A percentile compares a stretch with the other conserved stretches of the same genome.
phyloP scores from a whole-genome alignment of 192 early-diverging fungal species.

The Backusella mclennaniae region DNA sequence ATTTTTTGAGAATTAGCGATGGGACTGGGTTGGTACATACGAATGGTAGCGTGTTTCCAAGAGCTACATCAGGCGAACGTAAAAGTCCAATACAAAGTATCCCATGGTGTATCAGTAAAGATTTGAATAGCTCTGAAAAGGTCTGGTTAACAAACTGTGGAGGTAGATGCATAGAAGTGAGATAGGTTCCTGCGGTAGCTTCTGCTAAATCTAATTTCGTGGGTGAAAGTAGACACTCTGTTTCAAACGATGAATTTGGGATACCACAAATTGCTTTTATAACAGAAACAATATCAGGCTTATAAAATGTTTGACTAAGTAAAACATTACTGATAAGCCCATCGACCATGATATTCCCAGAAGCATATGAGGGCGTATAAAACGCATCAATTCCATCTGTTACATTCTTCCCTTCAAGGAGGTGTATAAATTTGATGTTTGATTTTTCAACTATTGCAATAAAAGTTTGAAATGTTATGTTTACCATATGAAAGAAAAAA shows the following conservation, averaged over 20 bases:
- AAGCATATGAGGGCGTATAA: constrained; percentile 58
- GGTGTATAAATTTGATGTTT: constrained; percentile 56
- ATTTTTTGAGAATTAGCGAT: constrained; percentile 46
- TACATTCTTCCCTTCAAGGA: constrained; percentile 29
- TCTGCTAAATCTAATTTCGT: not conserved
- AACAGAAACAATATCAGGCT: constrained; percentile 53
- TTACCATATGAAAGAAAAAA: not conserved
- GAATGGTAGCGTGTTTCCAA: constrained; percentile 59
- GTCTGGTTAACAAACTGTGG: constrained; percentile 43
- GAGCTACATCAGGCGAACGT: constrained; percentile 34
- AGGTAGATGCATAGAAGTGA: constrained; percentile 45
- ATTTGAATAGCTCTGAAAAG: constrained; percentile 48
- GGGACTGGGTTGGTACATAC: constrained; percentile 66
- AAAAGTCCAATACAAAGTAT: constrained; percentile 55
- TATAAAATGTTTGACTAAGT: constrained; percentile 44
- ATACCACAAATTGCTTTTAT: constrained; percentile 62
- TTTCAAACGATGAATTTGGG: not conserved
- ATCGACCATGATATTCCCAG: constrained; percentile 55
- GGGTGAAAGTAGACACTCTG: not conserved
- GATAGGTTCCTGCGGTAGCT: constrained; percentile 15
- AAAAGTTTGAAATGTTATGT: not conserved
- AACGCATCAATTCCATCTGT: constrained; percentile 30
- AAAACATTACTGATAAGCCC: constrained; percentile 53
- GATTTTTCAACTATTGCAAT: constrained; percentile 35
- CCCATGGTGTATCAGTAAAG: constrained; percentile 45